These are phyloP conservation scores for Syzygium aqueum DNA, from an alignment of 345 rosid species.

Conservation along the genomic window DNA sequence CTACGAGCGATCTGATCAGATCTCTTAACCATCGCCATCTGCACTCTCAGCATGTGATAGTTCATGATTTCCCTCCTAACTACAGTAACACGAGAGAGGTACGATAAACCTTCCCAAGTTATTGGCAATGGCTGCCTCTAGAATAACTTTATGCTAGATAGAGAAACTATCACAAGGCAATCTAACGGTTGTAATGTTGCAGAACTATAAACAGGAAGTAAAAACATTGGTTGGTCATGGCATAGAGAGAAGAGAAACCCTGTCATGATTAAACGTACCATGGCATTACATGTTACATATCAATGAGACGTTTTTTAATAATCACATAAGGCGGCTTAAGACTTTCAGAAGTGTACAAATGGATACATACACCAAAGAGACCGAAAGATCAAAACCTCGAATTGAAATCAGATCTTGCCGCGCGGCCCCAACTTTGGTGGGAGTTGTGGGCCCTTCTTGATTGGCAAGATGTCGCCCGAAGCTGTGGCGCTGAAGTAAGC, in stretches of 20 bases:
- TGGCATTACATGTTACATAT: neutral
- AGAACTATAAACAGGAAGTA: neutral
- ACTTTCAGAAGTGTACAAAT: neutral
- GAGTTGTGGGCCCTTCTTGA: constrained; percentile 91
- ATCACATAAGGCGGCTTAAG: neutral
- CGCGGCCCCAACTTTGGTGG: constrained; percentile 92
- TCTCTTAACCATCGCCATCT: neutral
- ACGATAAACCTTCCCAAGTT: neutral
- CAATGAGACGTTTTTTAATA: neutral
- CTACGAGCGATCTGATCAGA: fast-evolving
- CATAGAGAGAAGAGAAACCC: neutral
- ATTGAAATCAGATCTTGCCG: constrained; percentile 64
- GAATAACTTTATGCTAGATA: neutral
- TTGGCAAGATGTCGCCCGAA: constrained; percentile 68
- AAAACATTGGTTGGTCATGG: neutral
- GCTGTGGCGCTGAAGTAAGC: constrained; percentile 65
- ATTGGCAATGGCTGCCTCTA: neutral
- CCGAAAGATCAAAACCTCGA: neutral
- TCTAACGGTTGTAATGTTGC: neutral
- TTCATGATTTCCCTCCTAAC: neutral
- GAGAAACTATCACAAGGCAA: neutral
- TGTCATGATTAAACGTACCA: neutral
- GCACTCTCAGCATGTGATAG: neutral
- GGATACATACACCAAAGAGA: neutral
- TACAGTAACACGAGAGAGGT: neutral